phyloP scores from a whole-genome alignment of 208 protist species.

The Trypanosomatidae sp. region DNA sequence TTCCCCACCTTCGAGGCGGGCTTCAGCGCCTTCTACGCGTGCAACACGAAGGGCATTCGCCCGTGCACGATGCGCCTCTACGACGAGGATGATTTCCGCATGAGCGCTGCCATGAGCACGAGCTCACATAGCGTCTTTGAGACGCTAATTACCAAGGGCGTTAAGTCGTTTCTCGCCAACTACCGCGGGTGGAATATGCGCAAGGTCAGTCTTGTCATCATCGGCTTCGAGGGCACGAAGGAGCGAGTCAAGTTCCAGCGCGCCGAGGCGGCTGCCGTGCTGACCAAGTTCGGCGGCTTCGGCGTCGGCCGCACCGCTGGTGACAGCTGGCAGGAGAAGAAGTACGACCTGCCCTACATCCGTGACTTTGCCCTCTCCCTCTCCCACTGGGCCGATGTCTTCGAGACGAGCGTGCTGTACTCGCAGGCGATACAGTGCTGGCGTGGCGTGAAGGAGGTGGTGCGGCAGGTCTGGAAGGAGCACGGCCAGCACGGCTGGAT shows the following conservation, averaged over 20 bases:
- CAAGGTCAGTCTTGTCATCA: constrained; percentile 74
- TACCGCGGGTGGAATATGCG: constrained; percentile 73
- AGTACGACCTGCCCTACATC: constrained; percentile 93
- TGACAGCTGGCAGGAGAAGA: constrained; percentile 91
- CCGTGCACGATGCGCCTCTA: constrained; percentile 91
- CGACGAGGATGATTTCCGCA: constrained; percentile 90
- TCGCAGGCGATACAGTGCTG: constrained; percentile 86
- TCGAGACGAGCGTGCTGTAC: constrained; percentile 92
- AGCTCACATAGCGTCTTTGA: constrained; percentile 43
- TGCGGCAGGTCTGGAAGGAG: constrained; percentile 79
- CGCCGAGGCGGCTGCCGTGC: constrained; percentile 51
- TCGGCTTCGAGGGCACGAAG: constrained; percentile 87
- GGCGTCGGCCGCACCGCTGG: constrained; percentile 66
- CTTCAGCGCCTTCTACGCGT: constrained; percentile 83
- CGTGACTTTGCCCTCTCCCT: constrained; percentile 86
- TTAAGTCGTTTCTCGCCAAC: constrained; percentile 65
- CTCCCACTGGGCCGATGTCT: constrained; percentile 89
- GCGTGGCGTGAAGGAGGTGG: constrained; percentile 87
- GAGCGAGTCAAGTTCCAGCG: constrained; percentile 69
- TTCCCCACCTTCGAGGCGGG: constrained; percentile 89
- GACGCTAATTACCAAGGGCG: constrained; percentile 48
- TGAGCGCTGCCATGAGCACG: constrained; percentile 88
- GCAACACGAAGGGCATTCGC: constrained; percentile 79
- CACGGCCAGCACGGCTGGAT: constrained; percentile 85
- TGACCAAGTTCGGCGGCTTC: constrained; percentile 60